Evolutionary conservation across 306 rosid genomes (phyloP), one percentile per base, ranked within the genome.

Genomic region (Astragalus glycyphyllos): DNA sequence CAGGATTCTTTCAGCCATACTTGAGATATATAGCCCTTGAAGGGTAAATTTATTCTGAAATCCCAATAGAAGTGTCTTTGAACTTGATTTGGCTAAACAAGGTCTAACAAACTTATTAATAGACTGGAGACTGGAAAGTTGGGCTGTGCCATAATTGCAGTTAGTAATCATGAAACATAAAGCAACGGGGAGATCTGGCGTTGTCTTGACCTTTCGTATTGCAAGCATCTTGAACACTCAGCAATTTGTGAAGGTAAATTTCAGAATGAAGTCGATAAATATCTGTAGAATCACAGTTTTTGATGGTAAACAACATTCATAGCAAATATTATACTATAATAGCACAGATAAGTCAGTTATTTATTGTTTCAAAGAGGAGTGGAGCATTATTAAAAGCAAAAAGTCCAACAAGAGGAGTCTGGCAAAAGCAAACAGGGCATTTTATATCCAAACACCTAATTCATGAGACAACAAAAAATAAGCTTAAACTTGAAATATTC

Each of bases 1-100:
- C 73, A 90, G 76, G 69, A 88, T 82, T 66, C 75, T 86, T 81
- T 78, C 88, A 2, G 82, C 71, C 82, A 67, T 48, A 47, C 83
- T 85, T 0, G 90, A 86, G 65, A 79, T 77, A 80, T 17, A 69
- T 55, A 47, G 63, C 42, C 66, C 49, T 26, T 32, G 69, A 77
- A 15, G 45, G 68, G 41, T 11, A 26, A 76, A 54, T 53, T 45
- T 65, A 53, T 72, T 77, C 54, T 37, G 73, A 31, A 42, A 56
- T 64, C 82, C 76, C 9, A 65, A 55, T 10, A 37, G 60, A 69
- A 63, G 34, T 47, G 70, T 49, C 55, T 26, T 75, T 37, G 38
- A 64, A 57, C 62, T 50, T 58, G 80, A 54, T 58, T 65, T 61
- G 58, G 65, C 58, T 71, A 46, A 69, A 77, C n/a, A 80, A 77